Base-by-base conservation (phyloP, 2,329 filamentous ascomycete genomes). In the Trichoderma sp. region DNA sequence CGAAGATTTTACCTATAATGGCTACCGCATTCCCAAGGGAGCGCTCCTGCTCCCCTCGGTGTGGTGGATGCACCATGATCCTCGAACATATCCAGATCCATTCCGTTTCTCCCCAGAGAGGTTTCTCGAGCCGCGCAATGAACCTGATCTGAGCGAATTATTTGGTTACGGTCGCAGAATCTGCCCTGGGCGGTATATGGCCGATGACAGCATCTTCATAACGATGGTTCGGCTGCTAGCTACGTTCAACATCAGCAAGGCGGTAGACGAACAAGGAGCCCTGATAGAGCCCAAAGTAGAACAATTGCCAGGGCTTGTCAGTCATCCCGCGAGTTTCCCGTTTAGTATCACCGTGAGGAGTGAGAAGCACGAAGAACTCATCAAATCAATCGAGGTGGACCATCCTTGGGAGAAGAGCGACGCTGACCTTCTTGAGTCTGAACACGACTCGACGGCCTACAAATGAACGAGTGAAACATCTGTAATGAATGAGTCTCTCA, bases 131-230 rank as follows among this genome's bases (percentile, higher is more conserved):
- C 71, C 71, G 6, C 71, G 71, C 15, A 72, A 72, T 43, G 71
- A 72, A n/a, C 71, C 61, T 4, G 68, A 72, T 65, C 68, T 55
- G 23, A 11, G 11, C 9, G 32, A 62, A 3, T 34, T 20, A 34
- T 72, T 71, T 28, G 71, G 71, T 5, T 72, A 28, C n/a, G 71
- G 71, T 1, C 71, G 71, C 30, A 72, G 71, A 34, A 23, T 70
- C 15, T 72, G 71, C 30, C 71, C 68, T 47, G 71, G 71, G n/a
- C 34, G 53, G n/a, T 66, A 66, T 6, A 23, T 72, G 7, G 61
- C 61, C 9, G 20, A 53, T 6, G 53, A 55, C 3, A 66, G 20
- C 6, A 23, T 72, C 20, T 72, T 57, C 62, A 32, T 72, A 15
- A 66, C 61, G 4, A 71, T 72, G 4, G 34, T 39, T 11, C 34